Evolutionary conservation across 2,329 filamentous ascomycete genomes (phyloP), one percentile per base, ranked within the genome.

Genomic region (Calonectria naviculata): DNA sequence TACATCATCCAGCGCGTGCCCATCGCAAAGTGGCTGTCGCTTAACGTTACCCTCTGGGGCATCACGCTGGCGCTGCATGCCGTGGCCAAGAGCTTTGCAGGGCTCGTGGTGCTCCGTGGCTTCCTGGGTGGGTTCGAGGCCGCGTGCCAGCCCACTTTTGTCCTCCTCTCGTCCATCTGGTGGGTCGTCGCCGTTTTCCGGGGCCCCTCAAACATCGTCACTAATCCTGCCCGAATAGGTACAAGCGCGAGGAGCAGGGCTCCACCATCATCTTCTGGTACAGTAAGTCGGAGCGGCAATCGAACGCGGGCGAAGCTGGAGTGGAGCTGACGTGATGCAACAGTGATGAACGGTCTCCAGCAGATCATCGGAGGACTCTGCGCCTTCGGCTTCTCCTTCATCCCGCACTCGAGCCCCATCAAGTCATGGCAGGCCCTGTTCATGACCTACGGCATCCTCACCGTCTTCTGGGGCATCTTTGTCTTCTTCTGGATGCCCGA

Each of bases 111-210:
- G 1, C 87, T 92, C 12, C 89, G 93, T 15, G 92, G 89, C 1
- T 83, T 94, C 8, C 87, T 94, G 9, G 92, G 93, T 71, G 87
- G 92, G 61, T 93, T 93, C 78, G 92, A 94, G 80, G 89, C 92
- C 0, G 89, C 89, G 44, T 93, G 90, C 79, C 91, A 93, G 79
- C 92, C 92, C 0, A 85, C 88, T 1, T 93, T 94, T 77, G 84
- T 94, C 31, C 83, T 93, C 63, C 85, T 94, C 68, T 91, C 88
- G 0, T 86, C 87, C 42, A 92, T 92, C 85, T 94, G 92, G 92
- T 67, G 24, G 52, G 52, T 58, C 47, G 17, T 36, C 2, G 13
- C 15, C 52, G 21, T 58, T 38, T 58, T n/a, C 31, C 38, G 68
- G 60, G 44, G 9, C 17, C 17, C 44, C 15, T 2, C 12, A 28